A percentile compares a stretch with the other conserved stretches of the same genome.
Evolutionary conservation across 441 rosid species (phyloP).

Genomic region (Biscutella laevigata): DNA sequence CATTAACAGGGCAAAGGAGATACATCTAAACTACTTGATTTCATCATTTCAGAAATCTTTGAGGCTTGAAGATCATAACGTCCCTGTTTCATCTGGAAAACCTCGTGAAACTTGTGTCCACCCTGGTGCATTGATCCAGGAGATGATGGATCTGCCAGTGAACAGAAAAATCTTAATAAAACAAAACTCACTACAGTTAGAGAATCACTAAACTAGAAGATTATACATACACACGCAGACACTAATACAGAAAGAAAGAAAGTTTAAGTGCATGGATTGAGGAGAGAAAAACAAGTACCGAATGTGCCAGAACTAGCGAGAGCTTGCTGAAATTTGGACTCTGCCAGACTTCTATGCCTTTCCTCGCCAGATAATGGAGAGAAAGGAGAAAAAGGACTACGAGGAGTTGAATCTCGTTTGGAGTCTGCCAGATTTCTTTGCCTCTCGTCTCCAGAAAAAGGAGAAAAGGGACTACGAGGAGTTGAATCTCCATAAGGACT

Average conservation of each 20-base stretch:
- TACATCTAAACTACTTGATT: constrained; percentile 75
- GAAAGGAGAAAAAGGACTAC: constrained; percentile 25
- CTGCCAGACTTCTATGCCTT: constrained; percentile 32
- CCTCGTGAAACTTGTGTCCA: constrained; percentile 76
- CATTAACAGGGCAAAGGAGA: neutral
- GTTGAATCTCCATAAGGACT: constrained; percentile 31
- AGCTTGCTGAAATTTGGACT: constrained; percentile 39
- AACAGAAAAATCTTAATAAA: neutral
- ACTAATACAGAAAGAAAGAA: neutral
- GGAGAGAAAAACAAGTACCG: constrained; percentile 25
- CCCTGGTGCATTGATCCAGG: constrained; percentile 37
- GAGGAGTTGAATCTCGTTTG: constrained; percentile 27
- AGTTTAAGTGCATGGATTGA: neutral
- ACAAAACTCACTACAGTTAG: neutral
- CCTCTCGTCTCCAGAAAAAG: constrained; percentile 42
- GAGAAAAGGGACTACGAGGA: constrained; percentile 31
- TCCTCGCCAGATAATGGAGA: constrained; percentile 44
- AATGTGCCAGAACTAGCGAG: constrained; percentile 32
- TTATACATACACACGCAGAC: neutral
- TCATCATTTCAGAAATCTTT: constrained; percentile 77
- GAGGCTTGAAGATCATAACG: constrained; percentile 66
- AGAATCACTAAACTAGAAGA: neutral
- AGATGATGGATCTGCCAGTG: constrained; percentile 39
- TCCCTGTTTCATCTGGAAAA: constrained; percentile 71
- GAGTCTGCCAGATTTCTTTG: constrained; percentile 32